A percentile compares a stretch with the other conserved stretches of the same genome.
Evolutionary conservation across 148 eudicot species (phyloP).

Genomic region (Polygonum maritimum): DNA sequence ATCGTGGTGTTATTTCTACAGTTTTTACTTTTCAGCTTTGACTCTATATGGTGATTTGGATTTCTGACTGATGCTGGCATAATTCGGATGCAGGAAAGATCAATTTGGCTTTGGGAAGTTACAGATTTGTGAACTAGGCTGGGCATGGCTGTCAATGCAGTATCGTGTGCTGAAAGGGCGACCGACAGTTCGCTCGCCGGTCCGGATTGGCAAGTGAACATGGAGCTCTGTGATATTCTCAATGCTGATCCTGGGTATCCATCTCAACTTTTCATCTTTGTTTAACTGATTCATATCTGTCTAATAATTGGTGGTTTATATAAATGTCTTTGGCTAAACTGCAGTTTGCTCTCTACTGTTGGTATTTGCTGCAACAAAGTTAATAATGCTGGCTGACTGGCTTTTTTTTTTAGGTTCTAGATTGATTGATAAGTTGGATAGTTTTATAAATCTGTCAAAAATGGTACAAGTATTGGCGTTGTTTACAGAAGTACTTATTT

Average conservation of each 20-base stretch:
- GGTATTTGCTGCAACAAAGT: neutral
- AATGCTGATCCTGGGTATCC: constrained; percentile 77
- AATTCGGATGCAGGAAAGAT: neutral
- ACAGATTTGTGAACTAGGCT: neutral
- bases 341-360: neutral
- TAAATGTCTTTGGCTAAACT: neutral
- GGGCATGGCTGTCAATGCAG: constrained; percentile 57
- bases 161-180: constrained; percentile 86
- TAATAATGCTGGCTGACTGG: neutral
- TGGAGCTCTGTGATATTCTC: constrained; percentile 83
- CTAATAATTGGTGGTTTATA: neutral
- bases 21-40: neutral
- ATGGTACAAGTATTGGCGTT: neutral
- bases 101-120: neutral
- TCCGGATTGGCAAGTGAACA: constrained; percentile 87
- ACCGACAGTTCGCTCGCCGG: constrained; percentile 72
- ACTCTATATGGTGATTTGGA: neutral
- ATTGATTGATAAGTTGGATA: neutral
- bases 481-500: neutral
- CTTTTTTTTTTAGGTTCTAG: too few species aligned
- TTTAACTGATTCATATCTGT: neutral
- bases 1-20: neutral
- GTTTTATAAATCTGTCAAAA: neutral
- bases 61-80: neutral
- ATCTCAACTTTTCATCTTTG: neutral